Evolutionary conservation across 495 filamentous ascomycete species (phyloP).

Genomic region (Lophium mytilinum): DNA sequence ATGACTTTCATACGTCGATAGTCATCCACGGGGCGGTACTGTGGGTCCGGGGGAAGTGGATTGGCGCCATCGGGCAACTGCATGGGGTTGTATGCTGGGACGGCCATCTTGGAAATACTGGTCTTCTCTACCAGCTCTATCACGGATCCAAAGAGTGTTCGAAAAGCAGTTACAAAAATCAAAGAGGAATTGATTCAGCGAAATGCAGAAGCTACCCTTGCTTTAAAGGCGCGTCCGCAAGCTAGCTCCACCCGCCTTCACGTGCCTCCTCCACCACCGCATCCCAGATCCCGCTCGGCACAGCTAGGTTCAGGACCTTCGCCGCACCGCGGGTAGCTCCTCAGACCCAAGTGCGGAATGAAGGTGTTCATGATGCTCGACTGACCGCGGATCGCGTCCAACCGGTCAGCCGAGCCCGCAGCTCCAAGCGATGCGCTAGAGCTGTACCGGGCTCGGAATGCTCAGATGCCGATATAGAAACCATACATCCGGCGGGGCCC

Average conservation of each 20-base stretch:
- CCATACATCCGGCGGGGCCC: background rate
- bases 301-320: background rate
- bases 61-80: background rate
- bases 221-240: background rate
- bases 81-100: no score
- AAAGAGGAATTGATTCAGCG: background rate
- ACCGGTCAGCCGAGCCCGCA: background rate
- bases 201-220: background rate
- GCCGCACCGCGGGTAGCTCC: background rate
- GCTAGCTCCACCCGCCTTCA: background rate
- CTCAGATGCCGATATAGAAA: background rate
- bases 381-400: background rate
- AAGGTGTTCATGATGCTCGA: background rate
- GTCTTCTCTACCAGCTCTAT: no score
- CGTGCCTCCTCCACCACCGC: background rate
- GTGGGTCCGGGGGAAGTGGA: background rate
- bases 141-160: background rate
- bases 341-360: background rate
- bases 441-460: background rate
- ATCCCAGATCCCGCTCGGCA: no score
- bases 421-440: background rate
- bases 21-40: background rate
- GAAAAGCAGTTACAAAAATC: background rate
- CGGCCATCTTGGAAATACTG: no score
- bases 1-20: background rate